Conservation (phyloP, 2,329 filamentous ascomycete genomes). For the Ophiobolus disseminans region DNA sequence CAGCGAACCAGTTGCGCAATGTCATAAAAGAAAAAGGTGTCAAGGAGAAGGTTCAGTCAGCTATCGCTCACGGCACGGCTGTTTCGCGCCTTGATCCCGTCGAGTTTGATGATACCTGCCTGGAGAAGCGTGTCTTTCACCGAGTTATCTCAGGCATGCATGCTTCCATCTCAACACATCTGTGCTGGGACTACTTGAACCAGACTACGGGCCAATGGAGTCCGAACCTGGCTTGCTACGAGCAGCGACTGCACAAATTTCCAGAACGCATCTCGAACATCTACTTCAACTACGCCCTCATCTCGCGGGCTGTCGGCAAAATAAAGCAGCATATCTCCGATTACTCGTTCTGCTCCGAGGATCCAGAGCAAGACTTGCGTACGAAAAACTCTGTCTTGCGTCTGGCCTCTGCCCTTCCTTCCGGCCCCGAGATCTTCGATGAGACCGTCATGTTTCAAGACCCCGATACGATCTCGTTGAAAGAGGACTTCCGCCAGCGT, state of each 20-base stretch:
- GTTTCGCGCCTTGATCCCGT: slow-evolving; percentile 69
- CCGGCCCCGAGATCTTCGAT: slow-evolving; percentile 81
- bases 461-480: slow-evolving; percentile 74
- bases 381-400: slow-evolving; percentile 84
- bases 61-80: slow-evolving; percentile 59
- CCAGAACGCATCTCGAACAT: slow-evolving; percentile 95
- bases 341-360: slow-evolving; percentile 93
- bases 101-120: slow-evolving; percentile 86
- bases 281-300: slow-evolving; percentile 98
- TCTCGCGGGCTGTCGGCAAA: slow-evolving; percentile 90
- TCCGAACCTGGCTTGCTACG: slow-evolving; percentile 89
- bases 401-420: slow-evolving; percentile 74
- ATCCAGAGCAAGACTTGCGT: slow-evolving; percentile 75
- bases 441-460: slow-evolving; percentile 93
- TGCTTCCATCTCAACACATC: slow-evolving; percentile 92
- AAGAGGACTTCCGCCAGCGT: slow-evolving; percentile 96
- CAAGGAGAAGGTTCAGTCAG: slow-evolving; percentile 66
- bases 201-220: slow-evolving; percentile 93
- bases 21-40: slow-evolving; percentile 67
- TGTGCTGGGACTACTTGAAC: slow-evolving; percentile 96
- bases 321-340: slow-evolving; percentile 79
- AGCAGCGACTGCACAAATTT: slow-evolving; percentile 79
- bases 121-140: slow-evolving; percentile 99
- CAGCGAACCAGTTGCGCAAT: slow-evolving; percentile 66
- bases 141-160: slow-evolving; percentile 97